Evolutionary conservation across 2,329 filamentous ascomycete species (phyloP).

Genomic region (Colletotrichum costaricense): DNA sequence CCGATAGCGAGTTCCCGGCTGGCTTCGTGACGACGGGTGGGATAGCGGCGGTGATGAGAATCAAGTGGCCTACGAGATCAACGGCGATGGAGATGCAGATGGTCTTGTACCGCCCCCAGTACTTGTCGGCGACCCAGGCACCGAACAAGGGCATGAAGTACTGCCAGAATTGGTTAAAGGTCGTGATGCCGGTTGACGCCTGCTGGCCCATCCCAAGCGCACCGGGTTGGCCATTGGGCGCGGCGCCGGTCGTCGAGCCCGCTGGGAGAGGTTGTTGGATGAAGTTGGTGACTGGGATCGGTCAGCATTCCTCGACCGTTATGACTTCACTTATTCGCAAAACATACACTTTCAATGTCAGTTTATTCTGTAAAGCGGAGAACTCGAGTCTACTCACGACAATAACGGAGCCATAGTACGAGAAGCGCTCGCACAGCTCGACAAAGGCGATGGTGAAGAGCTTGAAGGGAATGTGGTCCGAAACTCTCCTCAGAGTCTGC

Average conservation of each 20-base stretch:
- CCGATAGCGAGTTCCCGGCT: conserved; percentile 64
- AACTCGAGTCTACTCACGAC: conserved; percentile 63
- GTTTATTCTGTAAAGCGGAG: not conserved
- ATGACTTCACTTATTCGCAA: not conserved
- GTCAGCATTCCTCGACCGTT: not conserved
- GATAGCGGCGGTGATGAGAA: conserved; percentile 74
- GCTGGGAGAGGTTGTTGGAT: conserved; percentile 68
- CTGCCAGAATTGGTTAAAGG: conserved; percentile 69
- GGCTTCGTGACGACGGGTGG: conserved; percentile 69
- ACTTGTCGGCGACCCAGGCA: conserved; percentile 62
- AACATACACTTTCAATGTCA: conserved; percentile 20
- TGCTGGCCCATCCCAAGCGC: conserved; percentile 69
- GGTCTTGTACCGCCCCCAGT: conserved; percentile 76
- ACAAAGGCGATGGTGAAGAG: conserved; percentile 74
- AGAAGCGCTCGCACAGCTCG: conserved; percentile 78
- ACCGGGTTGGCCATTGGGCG: conserved; percentile 54
- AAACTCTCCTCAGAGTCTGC: conserved; percentile 62
- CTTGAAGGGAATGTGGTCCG: conserved; percentile 68
- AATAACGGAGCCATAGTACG: conserved; percentile 75
- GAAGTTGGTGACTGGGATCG: conserved; percentile 65
- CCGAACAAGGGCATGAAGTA: conserved; percentile 70
- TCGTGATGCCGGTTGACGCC: conserved; percentile 57
- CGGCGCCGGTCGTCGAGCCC: conserved; percentile 66
- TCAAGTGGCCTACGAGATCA: conserved; percentile 73
- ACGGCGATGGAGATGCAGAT: conserved; percentile 71